phyloP scores from a whole-genome alignment of 75 land plant species.

The Cunninghamia lanceolata region DNA sequence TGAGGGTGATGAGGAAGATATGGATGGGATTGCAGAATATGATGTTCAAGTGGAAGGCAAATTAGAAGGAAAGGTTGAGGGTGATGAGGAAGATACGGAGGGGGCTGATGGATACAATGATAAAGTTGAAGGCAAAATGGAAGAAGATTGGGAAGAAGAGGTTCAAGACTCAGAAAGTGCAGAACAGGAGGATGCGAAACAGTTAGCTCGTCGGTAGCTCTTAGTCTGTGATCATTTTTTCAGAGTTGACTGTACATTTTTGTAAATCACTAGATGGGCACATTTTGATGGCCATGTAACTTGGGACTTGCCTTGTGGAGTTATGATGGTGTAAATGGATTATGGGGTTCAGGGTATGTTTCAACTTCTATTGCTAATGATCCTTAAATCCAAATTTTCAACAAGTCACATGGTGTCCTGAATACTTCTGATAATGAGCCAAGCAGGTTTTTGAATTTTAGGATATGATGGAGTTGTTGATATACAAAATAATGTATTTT shows the following conservation, averaged over 20 bases:
- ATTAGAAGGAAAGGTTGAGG: not conserved
- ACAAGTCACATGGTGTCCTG: not conserved
- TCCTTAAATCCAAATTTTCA: not conserved
- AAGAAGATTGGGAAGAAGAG: slow-evolving; percentile 15
- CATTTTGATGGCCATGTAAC: not conserved
- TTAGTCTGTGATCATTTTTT: not conserved
- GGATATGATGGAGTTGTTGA: not conserved
- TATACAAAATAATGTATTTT: not conserved
- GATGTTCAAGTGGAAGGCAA: not conserved
- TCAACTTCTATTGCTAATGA: not conserved
- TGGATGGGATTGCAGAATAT: not conserved
- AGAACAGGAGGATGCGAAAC: not conserved
- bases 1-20: slow-evolving; percentile 12
- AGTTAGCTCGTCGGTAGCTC: not conserved
- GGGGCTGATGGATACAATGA: slow-evolving; percentile 2
- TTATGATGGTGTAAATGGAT: not conserved
- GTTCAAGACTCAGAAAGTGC: slow-evolving; percentile 5
- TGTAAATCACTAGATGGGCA: not conserved
- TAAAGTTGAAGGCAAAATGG: not conserved
- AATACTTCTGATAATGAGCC: not conserved
- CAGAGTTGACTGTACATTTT: not conserved
- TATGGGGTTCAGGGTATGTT: not conserved
- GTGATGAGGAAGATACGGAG: slow-evolving; percentile 14
- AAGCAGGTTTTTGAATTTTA: not conserved
- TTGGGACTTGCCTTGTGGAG: not conserved